Conservation (phyloP, 192 early-diverging fungal genomes). For the Rhizoclosmatium globosum region DNA sequence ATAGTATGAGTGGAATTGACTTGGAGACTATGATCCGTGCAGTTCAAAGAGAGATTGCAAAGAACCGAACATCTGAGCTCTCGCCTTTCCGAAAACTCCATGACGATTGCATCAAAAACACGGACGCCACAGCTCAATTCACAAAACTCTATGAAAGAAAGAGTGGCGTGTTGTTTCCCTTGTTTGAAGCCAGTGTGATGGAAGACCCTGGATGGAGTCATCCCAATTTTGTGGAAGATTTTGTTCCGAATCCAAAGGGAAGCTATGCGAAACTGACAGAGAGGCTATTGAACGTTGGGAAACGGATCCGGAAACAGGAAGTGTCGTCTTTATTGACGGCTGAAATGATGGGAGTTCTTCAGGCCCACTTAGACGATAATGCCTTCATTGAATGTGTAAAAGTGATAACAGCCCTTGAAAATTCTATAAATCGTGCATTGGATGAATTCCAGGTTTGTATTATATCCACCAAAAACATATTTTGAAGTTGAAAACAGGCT, state of each 20-base stretch:
- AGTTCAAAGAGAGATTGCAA: conserved; percentile 12
- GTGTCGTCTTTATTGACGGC: background rate
- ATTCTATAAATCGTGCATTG: background rate
- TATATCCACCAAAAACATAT: background rate
- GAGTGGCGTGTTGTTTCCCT: background rate
- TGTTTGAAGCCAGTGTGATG: conserved; percentile 3
- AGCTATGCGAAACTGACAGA: background rate
- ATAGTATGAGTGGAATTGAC: conserved; percentile 22
- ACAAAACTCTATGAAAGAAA: conserved; percentile 1
- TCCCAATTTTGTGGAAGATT: conserved; percentile 3
- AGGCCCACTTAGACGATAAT: background rate
- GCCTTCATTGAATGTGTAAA: background rate
- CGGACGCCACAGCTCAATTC: conserved; percentile 13
- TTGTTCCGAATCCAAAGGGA: too few species aligned
- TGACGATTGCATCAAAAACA: conserved; percentile 2
- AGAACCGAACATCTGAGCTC: conserved; percentile 1
- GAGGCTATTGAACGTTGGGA: conserved; percentile 15
- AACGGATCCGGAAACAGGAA: background rate
- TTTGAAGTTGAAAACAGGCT: background rate
- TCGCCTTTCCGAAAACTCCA: conserved; percentile 1
- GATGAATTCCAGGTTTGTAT: background rate
- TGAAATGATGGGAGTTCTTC: background rate
- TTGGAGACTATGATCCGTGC: conserved; percentile 23
- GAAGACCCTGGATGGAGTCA: background rate
- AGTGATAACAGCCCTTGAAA: background rate